These are phyloP conservation scores for Tuber magnatum DNA, from an alignment of 495 filamentous ascomycete genomes.

Conservation along the genomic window DNA sequence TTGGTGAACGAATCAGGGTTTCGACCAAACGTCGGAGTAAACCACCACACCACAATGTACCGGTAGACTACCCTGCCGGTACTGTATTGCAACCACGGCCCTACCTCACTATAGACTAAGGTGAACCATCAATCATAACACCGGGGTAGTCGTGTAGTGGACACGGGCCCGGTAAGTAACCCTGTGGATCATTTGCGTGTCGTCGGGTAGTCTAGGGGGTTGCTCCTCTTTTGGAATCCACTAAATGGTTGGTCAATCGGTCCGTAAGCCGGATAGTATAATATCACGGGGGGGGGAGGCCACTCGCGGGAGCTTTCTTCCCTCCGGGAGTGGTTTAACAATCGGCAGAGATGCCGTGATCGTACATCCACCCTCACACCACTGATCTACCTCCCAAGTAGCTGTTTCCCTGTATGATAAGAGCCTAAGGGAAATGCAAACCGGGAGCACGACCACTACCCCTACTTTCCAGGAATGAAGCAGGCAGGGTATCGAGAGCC, in stretches of 20 bases:
- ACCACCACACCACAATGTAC: not conserved
- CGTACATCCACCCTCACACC: not conserved
- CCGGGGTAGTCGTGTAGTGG: not conserved
- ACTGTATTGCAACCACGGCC: not conserved
- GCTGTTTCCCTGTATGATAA: not conserved
- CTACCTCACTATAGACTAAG: not conserved
- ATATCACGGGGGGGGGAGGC: not conserved
- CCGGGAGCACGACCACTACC: not conserved
- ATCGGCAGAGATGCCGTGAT: not conserved
- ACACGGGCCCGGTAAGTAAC: not conserved
- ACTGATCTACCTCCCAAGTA: not conserved
- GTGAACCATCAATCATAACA: not conserved
- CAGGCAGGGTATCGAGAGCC: not conserved
- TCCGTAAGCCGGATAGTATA: not conserved
- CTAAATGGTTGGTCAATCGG: not conserved
- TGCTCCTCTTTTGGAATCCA: not conserved
- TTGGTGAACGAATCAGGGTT: not conserved
- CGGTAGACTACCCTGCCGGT: not conserved
- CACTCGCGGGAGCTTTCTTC: not conserved
- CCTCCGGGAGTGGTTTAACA: not conserved
- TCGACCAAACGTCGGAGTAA: not conserved
- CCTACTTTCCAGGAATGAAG: not conserved
- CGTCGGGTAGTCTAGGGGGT: not conserved
- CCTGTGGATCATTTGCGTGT: not conserved
- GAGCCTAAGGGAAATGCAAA: not conserved